phyloP scores from a whole-genome alignment of 1,284 basidiomycete genomes.

The Ceratobasidium sp. region DNA sequence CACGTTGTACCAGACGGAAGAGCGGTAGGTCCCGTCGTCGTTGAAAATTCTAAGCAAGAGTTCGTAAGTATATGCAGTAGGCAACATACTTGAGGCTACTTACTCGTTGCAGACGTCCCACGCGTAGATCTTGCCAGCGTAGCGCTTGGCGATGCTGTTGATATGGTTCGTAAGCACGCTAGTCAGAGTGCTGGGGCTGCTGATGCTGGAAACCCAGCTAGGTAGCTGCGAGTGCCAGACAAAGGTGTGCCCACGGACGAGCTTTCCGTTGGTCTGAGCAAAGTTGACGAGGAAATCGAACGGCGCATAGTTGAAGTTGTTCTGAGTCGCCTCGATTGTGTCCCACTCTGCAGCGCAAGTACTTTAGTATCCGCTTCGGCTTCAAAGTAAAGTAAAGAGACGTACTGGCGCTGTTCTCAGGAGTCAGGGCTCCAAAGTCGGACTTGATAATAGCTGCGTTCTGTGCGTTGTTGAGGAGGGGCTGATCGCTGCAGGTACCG shows the following conservation, averaged over 20 bases:
- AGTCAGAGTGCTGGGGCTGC: constrained; percentile 47
- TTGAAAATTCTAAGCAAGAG: constrained; percentile 58
- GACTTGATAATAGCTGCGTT: constrained; percentile 32
- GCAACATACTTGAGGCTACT: neutral
- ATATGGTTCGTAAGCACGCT: constrained; percentile 61
- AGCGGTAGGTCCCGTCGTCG: constrained; percentile 58
- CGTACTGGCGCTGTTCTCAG: constrained; percentile 46
- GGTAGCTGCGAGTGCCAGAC: constrained; percentile 67
- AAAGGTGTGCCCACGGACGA: constrained; percentile 50
- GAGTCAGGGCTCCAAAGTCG: constrained; percentile 43
- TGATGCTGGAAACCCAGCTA: constrained; percentile 58
- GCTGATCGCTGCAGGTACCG: constrained; percentile 41
- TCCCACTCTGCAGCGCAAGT: constrained; percentile 38
- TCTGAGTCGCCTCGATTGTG: constrained; percentile 47
- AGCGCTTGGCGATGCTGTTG: constrained; percentile 59
- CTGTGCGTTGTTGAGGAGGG: constrained; percentile 21
- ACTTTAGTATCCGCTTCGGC: neutral
- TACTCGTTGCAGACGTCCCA: constrained; percentile 61
- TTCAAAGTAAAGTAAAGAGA: neutral
- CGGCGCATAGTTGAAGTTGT: constrained; percentile 15
- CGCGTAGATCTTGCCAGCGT: constrained; percentile 61
- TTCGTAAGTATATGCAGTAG: constrained; percentile 50
- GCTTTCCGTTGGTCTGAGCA: constrained; percentile 30
- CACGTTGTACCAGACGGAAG: constrained; percentile 58
- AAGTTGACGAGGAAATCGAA: constrained; percentile 35